Evolutionary conservation across 208 protist species (phyloP).

Genomic region (Dictyostelium gargantuum): DNA sequence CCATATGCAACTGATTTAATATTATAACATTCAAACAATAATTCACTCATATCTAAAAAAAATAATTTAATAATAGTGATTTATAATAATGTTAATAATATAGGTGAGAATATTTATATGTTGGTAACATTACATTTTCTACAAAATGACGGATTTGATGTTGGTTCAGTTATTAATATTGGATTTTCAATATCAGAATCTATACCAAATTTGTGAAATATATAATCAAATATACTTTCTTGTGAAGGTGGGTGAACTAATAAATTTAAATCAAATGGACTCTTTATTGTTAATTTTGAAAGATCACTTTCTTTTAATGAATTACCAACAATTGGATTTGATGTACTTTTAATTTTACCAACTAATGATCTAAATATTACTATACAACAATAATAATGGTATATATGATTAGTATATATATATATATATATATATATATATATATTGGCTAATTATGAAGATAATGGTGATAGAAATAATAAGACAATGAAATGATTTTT

Average conservation of each 20-base stretch:
- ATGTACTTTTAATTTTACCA: constrained; percentile 36
- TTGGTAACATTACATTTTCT: constrained; percentile 65
- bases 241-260: constrained; percentile 57
- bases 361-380: constrained; percentile 59
- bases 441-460: neutral
- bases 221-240: constrained; percentile 63
- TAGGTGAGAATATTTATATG: too few relatives aligned
- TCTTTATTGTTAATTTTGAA: constrained; percentile 8
- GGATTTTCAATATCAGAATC: constrained; percentile 42
- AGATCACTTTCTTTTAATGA: constrained; percentile 53
- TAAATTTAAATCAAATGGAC: constrained; percentile 60
- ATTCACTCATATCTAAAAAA: constrained; percentile 45
- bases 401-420: neutral
- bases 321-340: constrained; percentile 58
- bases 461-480: too few relatives aligned
- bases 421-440: neutral
- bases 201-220: constrained; percentile 55
- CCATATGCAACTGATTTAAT: constrained; percentile 56
- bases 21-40: constrained; percentile 69
- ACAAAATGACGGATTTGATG: constrained; percentile 61
- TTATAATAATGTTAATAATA: neutral
- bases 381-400: too few relatives aligned
- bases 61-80: neutral
- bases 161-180: constrained; percentile 32
- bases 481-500: too few relatives aligned